These are phyloP conservation scores for Kazachstania taianensis DNA, from an alignment of 805 yeast genomes.

Conservation along the genomic window DNA sequence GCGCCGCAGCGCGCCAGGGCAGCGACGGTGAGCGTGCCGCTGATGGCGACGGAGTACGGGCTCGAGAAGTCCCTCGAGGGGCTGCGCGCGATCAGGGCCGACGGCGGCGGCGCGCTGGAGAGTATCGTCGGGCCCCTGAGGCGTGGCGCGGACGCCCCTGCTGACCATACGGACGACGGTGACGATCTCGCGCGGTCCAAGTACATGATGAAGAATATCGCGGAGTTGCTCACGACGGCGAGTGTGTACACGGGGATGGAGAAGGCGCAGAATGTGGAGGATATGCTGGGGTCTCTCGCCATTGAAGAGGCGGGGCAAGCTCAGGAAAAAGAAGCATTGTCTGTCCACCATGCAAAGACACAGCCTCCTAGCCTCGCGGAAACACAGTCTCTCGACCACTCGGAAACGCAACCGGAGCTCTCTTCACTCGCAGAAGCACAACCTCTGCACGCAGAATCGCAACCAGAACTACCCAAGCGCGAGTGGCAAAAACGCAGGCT, in stretches of 20 bases:
- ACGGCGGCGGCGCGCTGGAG: slow-evolving; percentile 1
- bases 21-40: neutral
- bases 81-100: slow-evolving; percentile 1
- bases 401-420: neutral
- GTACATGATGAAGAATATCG: slow-evolving; percentile 43
- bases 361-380: too few relatives aligned
- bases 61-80: slow-evolving; percentile 1
- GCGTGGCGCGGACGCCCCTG: neutral
- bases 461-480: neutral
- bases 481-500: neutral
- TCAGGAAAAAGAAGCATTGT: slow-evolving; percentile 3
- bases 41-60: slow-evolving; percentile 1
- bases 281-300: slow-evolving; percentile 11
- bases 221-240: slow-evolving; percentile 46
- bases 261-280: slow-evolving; percentile 16
- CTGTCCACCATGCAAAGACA: too few relatives aligned
- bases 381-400: too few relatives aligned
- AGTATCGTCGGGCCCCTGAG: too few relatives aligned
- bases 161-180: too few relatives aligned
- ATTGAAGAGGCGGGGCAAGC: slow-evolving; percentile 10
- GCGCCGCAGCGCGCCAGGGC: slow-evolving; percentile 1
- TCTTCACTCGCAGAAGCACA: neutral
- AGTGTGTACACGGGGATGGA: slow-evolving; percentile 38
- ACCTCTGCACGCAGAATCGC: neutral
- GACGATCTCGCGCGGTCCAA: slow-evolving; percentile 31